phyloP scores from a whole-genome alignment of 176 grass and related monocot species.

The Juncus effusus region DNA sequence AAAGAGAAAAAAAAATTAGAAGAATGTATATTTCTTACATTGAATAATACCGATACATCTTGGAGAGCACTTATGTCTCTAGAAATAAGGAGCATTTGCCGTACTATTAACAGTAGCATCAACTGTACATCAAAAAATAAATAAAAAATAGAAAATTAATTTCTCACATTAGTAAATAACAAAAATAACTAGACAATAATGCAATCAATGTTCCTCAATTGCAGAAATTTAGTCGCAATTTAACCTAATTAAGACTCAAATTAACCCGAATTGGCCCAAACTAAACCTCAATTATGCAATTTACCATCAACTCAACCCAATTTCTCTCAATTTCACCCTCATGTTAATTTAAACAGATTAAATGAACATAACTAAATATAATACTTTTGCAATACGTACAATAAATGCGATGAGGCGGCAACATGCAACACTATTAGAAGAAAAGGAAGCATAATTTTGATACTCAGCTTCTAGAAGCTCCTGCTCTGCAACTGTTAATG shows the following conservation, averaged over 20 bases:
- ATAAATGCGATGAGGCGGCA: constrained; percentile 71
- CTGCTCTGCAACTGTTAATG: constrained; percentile 85
- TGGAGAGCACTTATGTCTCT: constrained; percentile 79
- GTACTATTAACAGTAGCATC: constrained; percentile 82
- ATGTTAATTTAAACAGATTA: constrained; percentile 42
- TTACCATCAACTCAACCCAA: neutral
- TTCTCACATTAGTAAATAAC: neutral
- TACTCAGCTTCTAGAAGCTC: constrained; percentile 77
- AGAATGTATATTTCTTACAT: constrained; percentile 51
- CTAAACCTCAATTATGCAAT: constrained; percentile 54
- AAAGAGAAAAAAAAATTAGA: neutral
- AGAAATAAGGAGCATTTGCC: constrained; percentile 63
- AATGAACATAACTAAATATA: constrained; percentile 37
- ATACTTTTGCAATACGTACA: constrained; percentile 57
- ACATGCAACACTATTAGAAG: constrained; percentile 54
- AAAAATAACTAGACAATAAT: neutral
- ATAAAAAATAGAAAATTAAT: neutral
- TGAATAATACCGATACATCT: constrained; percentile 69
- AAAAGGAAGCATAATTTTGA: constrained; percentile 57
- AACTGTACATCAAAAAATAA: constrained; percentile 44
- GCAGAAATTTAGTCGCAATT: neutral
- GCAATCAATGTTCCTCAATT: neutral
- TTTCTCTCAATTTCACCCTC: no score
- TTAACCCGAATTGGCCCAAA: constrained; percentile 50
- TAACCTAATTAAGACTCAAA: constrained; percentile 7